These are phyloP conservation scores for Pleurotus tuber-regium DNA, from an alignment of 768 basidiomycete genomes.

Conservation along the genomic window DNA sequence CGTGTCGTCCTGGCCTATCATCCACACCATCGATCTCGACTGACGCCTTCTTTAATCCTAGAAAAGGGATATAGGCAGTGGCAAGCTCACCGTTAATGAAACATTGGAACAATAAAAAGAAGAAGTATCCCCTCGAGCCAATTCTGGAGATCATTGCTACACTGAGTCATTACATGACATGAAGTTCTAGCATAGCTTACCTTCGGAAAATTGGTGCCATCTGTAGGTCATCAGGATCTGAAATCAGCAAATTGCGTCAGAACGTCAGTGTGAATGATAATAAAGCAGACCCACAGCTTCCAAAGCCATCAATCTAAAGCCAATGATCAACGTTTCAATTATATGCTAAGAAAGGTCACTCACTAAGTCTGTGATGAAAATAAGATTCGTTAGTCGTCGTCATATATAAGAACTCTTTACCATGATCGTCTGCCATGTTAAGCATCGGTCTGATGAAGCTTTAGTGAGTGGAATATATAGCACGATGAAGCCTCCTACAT, in stretches of 20 bases:
- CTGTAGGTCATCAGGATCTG: conserved; percentile 84
- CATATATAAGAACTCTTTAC: conserved; percentile 35
- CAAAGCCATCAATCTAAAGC: conserved; percentile 75
- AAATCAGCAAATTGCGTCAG: conserved; percentile 9
- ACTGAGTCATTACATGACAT: background rate
- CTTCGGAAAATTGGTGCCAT: conserved; percentile 65
- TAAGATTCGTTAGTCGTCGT: background rate
- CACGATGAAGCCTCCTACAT: conserved; percentile 55
- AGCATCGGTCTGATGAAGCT: conserved; percentile 66
- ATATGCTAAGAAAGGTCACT: conserved; percentile 16
- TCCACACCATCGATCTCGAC: conserved; percentile 75
- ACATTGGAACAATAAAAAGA: conserved; percentile 92
- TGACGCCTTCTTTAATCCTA: conserved; percentile 19
- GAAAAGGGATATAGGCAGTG: conserved; percentile 1
- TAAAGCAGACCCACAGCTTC: conserved; percentile 59
- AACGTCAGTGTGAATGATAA: background rate
- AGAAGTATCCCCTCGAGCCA: conserved; percentile 85
- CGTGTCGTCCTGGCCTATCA: conserved; percentile 58
- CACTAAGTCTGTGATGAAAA: conserved; percentile 19
- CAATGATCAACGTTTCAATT: background rate
- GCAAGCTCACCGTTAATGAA: conserved; percentile 68
- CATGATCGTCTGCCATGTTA: conserved; percentile 90
- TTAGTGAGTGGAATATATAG: background rate
- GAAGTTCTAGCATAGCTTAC: conserved; percentile 37
- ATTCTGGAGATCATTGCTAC: conserved; percentile 53